Percentiles rank a stretch among this genome's conserved stretches.
Conservation (phyloP, 371 early-diverging fungal species). For the Lichtheimia ornata region DNA sequence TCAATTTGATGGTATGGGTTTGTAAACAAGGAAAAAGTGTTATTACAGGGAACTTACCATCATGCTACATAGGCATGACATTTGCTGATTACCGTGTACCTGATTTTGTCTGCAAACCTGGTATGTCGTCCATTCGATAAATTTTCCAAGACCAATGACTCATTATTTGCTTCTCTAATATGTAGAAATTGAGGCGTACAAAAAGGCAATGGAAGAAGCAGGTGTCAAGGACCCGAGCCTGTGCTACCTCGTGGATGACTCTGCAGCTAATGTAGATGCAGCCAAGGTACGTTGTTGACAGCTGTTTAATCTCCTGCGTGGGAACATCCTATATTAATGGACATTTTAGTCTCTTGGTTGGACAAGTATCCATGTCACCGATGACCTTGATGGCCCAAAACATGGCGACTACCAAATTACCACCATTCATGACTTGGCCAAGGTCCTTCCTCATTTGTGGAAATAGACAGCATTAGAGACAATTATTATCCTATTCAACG, state of each 20-base stretch:
- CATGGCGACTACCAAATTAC: slow-evolving; percentile 63
- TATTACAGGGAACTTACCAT: background rate
- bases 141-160: no score
- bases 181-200: slow-evolving; percentile 50
- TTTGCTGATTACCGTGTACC: slow-evolving; percentile 75
- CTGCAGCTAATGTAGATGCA: slow-evolving; percentile 64
- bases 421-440: slow-evolving; percentile 63
- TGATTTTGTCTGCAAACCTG: slow-evolving; percentile 81
- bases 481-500: background rate
- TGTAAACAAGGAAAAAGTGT: background rate
- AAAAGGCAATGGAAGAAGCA: slow-evolving; percentile 73
- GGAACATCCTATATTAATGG: background rate
- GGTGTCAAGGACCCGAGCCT: slow-evolving; percentile 52
- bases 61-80: slow-evolving; percentile 47
- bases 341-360: slow-evolving; percentile 62
- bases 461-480: slow-evolving; percentile 9
- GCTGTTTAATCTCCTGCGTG: background rate
- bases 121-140: slow-evolving; percentile 14
- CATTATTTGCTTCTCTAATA: background rate
- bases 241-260: slow-evolving; percentile 82
- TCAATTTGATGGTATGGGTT: slow-evolving; percentile 69
- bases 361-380: slow-evolving; percentile 70
- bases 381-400: slow-evolving; percentile 41
- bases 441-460: slow-evolving; percentile 63
- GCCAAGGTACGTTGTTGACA: slow-evolving; percentile 49